These are phyloP conservation scores for Massarina eburnea DNA, from an alignment of 2,329 filamentous ascomycete genomes.

Conservation along the genomic window DNA sequence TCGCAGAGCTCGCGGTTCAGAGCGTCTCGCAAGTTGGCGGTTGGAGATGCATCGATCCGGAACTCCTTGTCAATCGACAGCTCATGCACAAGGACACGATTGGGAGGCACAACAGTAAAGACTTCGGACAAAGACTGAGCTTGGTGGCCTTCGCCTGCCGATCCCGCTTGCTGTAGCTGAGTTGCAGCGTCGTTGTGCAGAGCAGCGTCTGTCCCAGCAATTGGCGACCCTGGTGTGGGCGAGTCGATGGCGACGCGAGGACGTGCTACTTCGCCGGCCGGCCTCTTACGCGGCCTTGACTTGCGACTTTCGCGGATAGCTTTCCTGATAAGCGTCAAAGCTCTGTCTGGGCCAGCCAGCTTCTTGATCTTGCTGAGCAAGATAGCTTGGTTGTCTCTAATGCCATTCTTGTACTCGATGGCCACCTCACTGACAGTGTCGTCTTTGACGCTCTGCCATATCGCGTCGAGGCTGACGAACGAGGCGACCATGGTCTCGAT, in stretches of 20 bases:
- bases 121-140: conserved; percentile 53
- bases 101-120: conserved; percentile 68
- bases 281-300: conserved; percentile 64
- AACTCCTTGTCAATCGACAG: conserved; percentile 78
- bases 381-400: conserved; percentile 78
- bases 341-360: conserved; percentile 70
- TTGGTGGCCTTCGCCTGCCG: conserved; percentile 32
- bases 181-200: conserved; percentile 34
- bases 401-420: conserved; percentile 76
- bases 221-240: conserved; percentile 24
- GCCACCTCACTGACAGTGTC: conserved; percentile 72
- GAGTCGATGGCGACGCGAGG: conserved; percentile 63
- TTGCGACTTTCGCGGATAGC: conserved; percentile 73
- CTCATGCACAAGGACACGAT: conserved; percentile 76
- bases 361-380: conserved; percentile 78
- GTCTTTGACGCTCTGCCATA: conserved; percentile 81
- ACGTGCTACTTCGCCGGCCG: conserved; percentile 65
- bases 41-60: conserved; percentile 62
- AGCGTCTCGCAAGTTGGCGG: conserved; percentile 61
- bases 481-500: conserved; percentile 85
- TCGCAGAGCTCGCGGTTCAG: conserved; percentile 61
- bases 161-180: conserved; percentile 24
- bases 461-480: conserved; percentile 81
- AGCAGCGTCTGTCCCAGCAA: conserved; percentile 40
- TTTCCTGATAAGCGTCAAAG: conserved; percentile 71